These are phyloP conservation scores for Knoxdaviesia capensis DNA, from an alignment of 2,329 filamentous ascomycete genomes.

Conservation along the genomic window DNA sequence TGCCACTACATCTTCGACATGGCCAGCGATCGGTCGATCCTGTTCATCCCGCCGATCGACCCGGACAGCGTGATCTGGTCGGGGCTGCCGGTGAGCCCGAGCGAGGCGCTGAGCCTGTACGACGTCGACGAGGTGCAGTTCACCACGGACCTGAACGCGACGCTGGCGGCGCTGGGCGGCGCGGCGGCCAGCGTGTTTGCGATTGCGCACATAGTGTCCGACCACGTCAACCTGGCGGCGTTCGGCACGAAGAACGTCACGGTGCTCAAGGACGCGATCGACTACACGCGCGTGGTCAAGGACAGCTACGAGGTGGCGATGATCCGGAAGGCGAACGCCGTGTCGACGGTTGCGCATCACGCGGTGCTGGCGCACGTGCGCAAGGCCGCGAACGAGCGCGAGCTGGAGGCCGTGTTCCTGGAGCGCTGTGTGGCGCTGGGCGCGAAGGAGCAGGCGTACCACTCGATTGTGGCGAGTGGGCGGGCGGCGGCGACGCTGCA, in stretches of 20 bases:
- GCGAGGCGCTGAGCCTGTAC: slow-evolving; percentile 58
- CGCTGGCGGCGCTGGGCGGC: slow-evolving; percentile 33
- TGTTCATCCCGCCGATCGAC: slow-evolving; percentile 82
- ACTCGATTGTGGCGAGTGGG: slow-evolving; percentile 67
- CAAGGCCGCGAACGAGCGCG: slow-evolving; percentile 52
- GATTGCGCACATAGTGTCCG: slow-evolving; percentile 59
- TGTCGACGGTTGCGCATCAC: slow-evolving; percentile 47
- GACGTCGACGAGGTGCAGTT: slow-evolving; percentile 64
- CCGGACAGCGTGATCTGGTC: slow-evolving; percentile 87
- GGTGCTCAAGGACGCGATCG: slow-evolving; percentile 40
- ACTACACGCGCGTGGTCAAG: slow-evolving; percentile 50
- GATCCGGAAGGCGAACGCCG: slow-evolving; percentile 49
- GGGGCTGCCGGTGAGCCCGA: slow-evolving; percentile 58
- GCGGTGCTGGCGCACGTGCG: slow-evolving; percentile 40
- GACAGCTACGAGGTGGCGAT: slow-evolving; percentile 56
- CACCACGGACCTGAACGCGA: slow-evolving; percentile 55
- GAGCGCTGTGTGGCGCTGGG: slow-evolving; percentile 56
- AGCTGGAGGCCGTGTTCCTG: slow-evolving; percentile 67
- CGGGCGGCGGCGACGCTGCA: slow-evolving; percentile 69
- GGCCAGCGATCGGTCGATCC: slow-evolving; percentile 46
- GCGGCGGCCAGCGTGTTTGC: slow-evolving; percentile 41
- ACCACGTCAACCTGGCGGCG: slow-evolving; percentile 48
- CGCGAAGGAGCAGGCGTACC: slow-evolving; percentile 69
- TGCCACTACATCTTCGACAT: slow-evolving; percentile 69
- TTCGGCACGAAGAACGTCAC: slow-evolving; percentile 44